These are phyloP conservation scores for Lippia alba DNA, from an alignment of 305 asterid species.

Conservation along the genomic window DNA sequence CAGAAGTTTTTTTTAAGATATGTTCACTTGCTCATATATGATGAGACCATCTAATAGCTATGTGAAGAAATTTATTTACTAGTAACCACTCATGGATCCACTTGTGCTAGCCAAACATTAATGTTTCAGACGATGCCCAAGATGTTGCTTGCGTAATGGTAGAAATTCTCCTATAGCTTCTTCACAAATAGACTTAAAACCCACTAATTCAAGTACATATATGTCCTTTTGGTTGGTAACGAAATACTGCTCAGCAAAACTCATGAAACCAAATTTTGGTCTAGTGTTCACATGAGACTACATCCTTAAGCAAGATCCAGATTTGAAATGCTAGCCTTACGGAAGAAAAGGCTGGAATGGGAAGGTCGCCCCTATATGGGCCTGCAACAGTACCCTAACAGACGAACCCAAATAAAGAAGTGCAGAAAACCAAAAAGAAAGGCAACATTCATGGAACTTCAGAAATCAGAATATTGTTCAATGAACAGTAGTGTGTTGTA, in stretches of 20 bases:
- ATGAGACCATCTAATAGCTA: not conserved
- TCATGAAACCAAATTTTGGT: too few species aligned
- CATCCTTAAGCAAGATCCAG: too few species aligned
- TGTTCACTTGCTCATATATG: too few species aligned
- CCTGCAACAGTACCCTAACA: too few species aligned
- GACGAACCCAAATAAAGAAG: too few species aligned
- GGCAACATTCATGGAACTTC: not conserved
- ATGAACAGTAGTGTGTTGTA: constrained; percentile 3
- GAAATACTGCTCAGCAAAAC: too few species aligned
- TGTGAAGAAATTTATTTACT: constrained; percentile 33
- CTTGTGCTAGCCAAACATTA: not conserved
- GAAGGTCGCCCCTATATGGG: too few species aligned
- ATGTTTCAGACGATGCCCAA: constrained; percentile 19
- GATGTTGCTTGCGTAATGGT: not conserved
- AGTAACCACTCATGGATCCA: constrained; percentile 18
- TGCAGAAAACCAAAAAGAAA: too few species aligned
- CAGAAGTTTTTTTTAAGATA: constrained; percentile 21
- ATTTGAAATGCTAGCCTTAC: too few species aligned
- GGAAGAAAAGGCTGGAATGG: too few species aligned
- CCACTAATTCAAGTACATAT: constrained; percentile 13
- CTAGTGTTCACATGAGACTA: too few species aligned
- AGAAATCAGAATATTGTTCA: not conserved
- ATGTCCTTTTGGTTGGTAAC: too few species aligned
- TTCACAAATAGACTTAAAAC: constrained; percentile 1
- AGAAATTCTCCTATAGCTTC: constrained; percentile 6